A percentile compares a stretch with the other conserved stretches of the same genome.
Conservation (phyloP, 2,329 filamentous ascomycete genomes). For the Fusarium pininemorale region DNA sequence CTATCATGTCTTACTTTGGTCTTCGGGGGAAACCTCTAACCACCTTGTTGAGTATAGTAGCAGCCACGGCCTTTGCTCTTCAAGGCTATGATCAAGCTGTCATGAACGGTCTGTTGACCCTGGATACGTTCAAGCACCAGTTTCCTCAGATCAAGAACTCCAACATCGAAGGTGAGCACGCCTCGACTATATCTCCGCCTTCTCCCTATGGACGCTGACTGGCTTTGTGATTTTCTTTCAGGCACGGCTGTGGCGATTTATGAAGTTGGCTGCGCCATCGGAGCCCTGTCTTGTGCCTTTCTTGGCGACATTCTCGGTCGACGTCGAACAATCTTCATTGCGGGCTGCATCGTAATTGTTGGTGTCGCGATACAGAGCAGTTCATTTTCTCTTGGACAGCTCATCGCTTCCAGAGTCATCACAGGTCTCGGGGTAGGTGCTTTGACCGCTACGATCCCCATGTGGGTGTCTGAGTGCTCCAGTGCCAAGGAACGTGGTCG, state of each 20-base stretch:
- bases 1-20: neutral
- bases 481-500: neutral
- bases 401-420: neutral
- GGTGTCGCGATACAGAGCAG: neutral
- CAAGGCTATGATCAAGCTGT: neutral
- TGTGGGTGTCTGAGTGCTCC: neutral
- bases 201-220: neutral
- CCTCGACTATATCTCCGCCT: rapidly evolving
- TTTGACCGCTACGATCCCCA: neutral
- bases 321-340: neutral
- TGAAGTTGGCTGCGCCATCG: neutral
- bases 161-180: neutral
- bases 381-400: neutral
- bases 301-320: neutral
- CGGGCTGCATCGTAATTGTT: neutral
- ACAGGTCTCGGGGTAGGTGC: neutral
- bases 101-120: neutral
- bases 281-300: neutral
- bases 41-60: neutral
- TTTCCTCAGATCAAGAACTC: neutral
- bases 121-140: neutral
- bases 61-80: neutral
- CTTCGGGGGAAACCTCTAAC: neutral
- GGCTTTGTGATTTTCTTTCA: neutral
- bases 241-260: neutral